Conservation (phyloP, 23 red algal genomes). For the Gracilaria caudata region DNA sequence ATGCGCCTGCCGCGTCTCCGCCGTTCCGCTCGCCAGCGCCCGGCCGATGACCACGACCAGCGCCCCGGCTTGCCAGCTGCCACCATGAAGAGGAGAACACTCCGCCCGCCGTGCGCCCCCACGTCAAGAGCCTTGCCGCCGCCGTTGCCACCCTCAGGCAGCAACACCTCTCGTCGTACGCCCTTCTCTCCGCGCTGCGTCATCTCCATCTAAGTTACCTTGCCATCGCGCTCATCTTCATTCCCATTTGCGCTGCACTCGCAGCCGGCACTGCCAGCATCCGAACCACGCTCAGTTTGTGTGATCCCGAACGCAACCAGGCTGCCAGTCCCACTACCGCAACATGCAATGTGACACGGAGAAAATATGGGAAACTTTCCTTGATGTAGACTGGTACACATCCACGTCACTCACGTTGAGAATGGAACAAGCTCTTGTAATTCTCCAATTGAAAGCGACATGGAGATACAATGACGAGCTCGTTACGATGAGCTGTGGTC, state of each 20-base stretch:
- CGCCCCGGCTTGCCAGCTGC: constrained; percentile 30
- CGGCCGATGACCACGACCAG: constrained; percentile 55
- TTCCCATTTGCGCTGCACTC: constrained; percentile 52
- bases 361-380: too few relatives aligned
- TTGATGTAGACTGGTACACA: too few relatives aligned
- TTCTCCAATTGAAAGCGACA: too few relatives aligned
- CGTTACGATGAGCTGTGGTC: too few relatives aligned
- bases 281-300: not conserved
- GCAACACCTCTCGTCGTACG: constrained; percentile 62
- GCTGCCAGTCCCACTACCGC: not conserved
- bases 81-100: constrained; percentile 24
- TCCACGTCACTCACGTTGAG: too few relatives aligned
- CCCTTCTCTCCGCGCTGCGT: constrained; percentile 60
- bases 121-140: not conserved
- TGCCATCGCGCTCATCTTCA: constrained; percentile 42
- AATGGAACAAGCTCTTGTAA: too few relatives aligned
- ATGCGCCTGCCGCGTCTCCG: constrained; percentile 41
- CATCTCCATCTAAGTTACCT: constrained; percentile 66
- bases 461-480: too few relatives aligned
- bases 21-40: constrained; percentile 13
- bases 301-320: not conserved
- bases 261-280: constrained; percentile 37
- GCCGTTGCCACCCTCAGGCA: constrained; percentile 40
- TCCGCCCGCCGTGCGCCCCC: not conserved
- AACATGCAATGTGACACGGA: too few relatives aligned